Conservation (phyloP, 202 grass and related monocot genomes). For the Schoenoplectus tabernaemontani region DNA sequence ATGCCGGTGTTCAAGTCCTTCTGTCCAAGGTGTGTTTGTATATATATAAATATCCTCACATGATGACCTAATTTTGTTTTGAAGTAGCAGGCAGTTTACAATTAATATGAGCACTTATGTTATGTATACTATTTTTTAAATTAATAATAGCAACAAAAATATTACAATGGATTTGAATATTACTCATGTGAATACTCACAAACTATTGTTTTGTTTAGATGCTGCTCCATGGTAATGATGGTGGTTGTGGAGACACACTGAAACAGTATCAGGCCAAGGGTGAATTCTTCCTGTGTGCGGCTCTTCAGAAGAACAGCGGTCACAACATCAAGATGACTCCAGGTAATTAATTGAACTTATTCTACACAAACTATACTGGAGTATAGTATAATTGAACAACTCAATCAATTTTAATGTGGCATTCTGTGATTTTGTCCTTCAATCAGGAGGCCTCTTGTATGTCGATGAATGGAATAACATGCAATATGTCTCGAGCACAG, state of each 20-base stretch:
- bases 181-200: neutral
- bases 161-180: neutral
- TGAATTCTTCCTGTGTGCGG: constrained; percentile 90
- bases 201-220: constrained; percentile 21
- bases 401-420: neutral
- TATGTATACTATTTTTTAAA: too few species aligned
- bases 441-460: constrained; percentile 47
- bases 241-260: constrained; percentile 29
- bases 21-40: constrained; percentile 43
- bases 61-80: too few species aligned
- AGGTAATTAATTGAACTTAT: constrained; percentile 26
- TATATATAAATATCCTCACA: too few species aligned
- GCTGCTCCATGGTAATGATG: constrained; percentile 28
- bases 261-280: constrained; percentile 77
- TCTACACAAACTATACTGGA: neutral
- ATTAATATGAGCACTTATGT: too few species aligned
- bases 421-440: neutral
- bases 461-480: constrained; percentile 85
- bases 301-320: constrained; percentile 75
- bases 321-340: constrained; percentile 64
- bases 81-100: too few species aligned
- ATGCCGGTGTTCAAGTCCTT: constrained; percentile 79
- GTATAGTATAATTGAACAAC: neutral
- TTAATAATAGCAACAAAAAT: too few species aligned
- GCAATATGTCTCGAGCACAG: constrained; percentile 65